A percentile compares a stretch with the other conserved stretches of the same genome.
phyloP scores from a whole-genome alignment of 169 alveolate species.

The Plasmodium cynomolgi region DNA sequence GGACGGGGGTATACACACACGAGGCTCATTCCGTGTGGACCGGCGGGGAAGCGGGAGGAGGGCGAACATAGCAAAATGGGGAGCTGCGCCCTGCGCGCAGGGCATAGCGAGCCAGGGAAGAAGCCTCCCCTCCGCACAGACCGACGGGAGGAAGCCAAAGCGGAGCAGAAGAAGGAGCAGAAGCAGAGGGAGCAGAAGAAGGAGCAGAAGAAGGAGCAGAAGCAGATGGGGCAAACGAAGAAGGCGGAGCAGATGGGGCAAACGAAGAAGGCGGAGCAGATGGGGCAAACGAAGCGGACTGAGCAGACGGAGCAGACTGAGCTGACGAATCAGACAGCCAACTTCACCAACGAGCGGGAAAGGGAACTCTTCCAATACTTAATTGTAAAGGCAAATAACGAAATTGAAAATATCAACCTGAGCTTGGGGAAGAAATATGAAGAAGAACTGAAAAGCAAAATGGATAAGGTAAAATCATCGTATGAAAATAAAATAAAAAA shows the following conservation, averaged over 20 bases:
- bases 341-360: constrained; percentile 31
- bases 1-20: not conserved
- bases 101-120: not conserved
- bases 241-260: no score
- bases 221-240: no score
- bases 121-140: not conserved
- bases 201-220: no score
- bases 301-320: no score
- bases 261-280: not conserved
- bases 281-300: not conserved
- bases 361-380: constrained; percentile 43
- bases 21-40: not conserved
- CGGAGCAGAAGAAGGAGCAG: not conserved
- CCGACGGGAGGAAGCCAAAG: not conserved
- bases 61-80: not conserved
- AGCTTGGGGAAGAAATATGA: constrained; percentile 16
- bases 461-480: not conserved
- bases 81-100: not conserved
- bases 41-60: not conserved
- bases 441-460: not conserved
- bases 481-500: constrained; percentile 26
- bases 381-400: constrained; percentile 37
- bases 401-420: constrained; percentile 25
- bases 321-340: not conserved
- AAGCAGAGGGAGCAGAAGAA: not conserved